A percentile compares a stretch with the other conserved stretches of the same genome.
Evolutionary conservation across 805 yeast species (phyloP).

Genomic region (Tanozyma kutaoensis): DNA sequence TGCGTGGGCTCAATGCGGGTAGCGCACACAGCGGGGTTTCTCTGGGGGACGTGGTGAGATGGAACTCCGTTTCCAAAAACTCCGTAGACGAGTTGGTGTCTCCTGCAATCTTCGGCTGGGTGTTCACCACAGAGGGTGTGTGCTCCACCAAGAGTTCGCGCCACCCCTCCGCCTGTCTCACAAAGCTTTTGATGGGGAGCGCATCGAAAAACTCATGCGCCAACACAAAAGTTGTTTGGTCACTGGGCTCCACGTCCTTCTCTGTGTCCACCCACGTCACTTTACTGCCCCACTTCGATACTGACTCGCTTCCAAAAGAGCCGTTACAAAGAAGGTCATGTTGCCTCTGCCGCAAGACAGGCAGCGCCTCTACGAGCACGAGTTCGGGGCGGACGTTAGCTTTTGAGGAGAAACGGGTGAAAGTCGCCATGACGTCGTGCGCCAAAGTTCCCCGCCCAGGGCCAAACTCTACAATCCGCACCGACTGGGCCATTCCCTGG

Average conservation of each 20-base stretch:
- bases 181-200: slow-evolving; percentile 61
- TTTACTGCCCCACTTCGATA: slow-evolving; percentile 39
- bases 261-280: slow-evolving; percentile 53
- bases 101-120: slow-evolving; percentile 10
- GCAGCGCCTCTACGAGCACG: slow-evolving; percentile 60
- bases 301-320: slow-evolving; percentile 8
- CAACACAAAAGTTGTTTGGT: slow-evolving; percentile 44
- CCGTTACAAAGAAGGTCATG: slow-evolving; percentile 35
- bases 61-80: slow-evolving; percentile 26
- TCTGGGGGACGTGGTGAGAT: slow-evolving; percentile 40
- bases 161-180: slow-evolving; percentile 59
- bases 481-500: slow-evolving; percentile 35
- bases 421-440: slow-evolving; percentile 43
- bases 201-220: slow-evolving; percentile 90
- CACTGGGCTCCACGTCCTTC: slow-evolving; percentile 21
- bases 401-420: slow-evolving; percentile 24
- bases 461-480: slow-evolving; percentile 63
- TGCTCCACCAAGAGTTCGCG: slow-evolving; percentile 62
- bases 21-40: slow-evolving; percentile 52
- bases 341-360: slow-evolving; percentile 47
- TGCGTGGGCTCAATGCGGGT: slow-evolving; percentile 39
- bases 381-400: slow-evolving; percentile 26
- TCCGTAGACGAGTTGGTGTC: slow-evolving; percentile 1
- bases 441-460: slow-evolving; percentile 79
- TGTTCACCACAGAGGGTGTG: slow-evolving; percentile 20